phyloP scores from a whole-genome alignment of 2,329 filamentous ascomycete genomes.

The Helminthosporium solani region DNA sequence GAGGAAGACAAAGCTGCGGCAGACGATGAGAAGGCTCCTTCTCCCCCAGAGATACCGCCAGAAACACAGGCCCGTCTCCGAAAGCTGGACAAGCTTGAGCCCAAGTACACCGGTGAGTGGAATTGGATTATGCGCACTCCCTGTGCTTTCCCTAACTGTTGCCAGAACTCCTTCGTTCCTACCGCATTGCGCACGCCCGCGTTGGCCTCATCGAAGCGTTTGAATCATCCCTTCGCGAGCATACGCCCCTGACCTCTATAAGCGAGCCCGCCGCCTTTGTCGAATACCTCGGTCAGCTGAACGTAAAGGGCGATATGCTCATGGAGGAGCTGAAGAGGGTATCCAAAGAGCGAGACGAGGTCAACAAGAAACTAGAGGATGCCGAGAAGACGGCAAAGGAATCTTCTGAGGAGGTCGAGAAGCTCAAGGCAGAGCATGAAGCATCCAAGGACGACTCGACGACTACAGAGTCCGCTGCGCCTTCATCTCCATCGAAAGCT shows the following conservation, averaged over 20 bases:
- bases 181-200: conserved; percentile 84
- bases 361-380: conserved; percentile 74
- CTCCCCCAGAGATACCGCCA: conserved; percentile 63
- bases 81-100: conserved; percentile 86
- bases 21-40: conserved; percentile 23
- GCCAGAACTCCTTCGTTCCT: conserved; percentile 85
- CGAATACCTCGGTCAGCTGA: conserved; percentile 87
- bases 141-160: conserved; percentile 14
- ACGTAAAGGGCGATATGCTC: conserved; percentile 84
- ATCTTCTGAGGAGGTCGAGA: conserved; percentile 64
- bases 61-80: conserved; percentile 75
- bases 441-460: conserved; percentile 29
- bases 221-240: conserved; percentile 84
- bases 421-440: conserved; percentile 45
- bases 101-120: conserved; percentile 72
- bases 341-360: conserved; percentile 74
- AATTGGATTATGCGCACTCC: background rate
- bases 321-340: conserved; percentile 90
- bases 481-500: conserved; percentile 25
- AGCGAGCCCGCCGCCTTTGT: conserved; percentile 78
- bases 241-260: conserved; percentile 88
- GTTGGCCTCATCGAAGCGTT: conserved; percentile 89
- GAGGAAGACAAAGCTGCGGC: conserved; percentile 33
- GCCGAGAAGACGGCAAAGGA: conserved; percentile 63
- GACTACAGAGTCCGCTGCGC: conserved; percentile 25